These are phyloP conservation scores for Auriscalpium orientale DNA, from an alignment of 768 basidiomycete genomes.

Conservation along the genomic window DNA sequence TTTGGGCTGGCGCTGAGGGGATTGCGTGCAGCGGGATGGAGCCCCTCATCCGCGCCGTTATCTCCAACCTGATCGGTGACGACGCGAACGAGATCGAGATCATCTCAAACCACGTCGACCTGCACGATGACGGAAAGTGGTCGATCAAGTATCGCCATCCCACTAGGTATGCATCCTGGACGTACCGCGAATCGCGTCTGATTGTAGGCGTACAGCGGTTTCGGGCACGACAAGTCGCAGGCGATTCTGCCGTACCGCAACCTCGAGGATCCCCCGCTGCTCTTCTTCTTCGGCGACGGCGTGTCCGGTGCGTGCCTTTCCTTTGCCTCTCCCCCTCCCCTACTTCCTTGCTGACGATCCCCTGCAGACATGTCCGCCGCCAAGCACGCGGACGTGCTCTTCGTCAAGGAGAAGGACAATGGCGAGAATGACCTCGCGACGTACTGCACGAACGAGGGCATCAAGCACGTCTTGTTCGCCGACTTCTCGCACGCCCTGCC, in stretches of 20 bases:
- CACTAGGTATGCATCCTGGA: constrained; percentile 45
- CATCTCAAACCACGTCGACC: constrained; percentile 84
- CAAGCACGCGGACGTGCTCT: constrained; percentile 85
- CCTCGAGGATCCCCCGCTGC: constrained; percentile 59
- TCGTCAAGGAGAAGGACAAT: constrained; percentile 75
- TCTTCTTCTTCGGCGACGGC: constrained; percentile 98
- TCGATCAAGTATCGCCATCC: constrained; percentile 85
- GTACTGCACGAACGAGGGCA: constrained; percentile 74
- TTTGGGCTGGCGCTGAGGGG: background rate
- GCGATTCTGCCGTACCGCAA: constrained; percentile 88
- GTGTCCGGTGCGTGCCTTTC: constrained; percentile 66
- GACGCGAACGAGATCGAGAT: constrained; percentile 76
- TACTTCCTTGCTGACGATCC: background rate
- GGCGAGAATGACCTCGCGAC: constrained; percentile 82
- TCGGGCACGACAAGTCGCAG: constrained; percentile 94
- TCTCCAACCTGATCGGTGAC: constrained; percentile 73
- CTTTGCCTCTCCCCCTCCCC: background rate
- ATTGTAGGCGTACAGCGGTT: constrained; percentile 42
- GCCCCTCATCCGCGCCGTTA: constrained; percentile 85
- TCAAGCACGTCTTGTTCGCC: constrained; percentile 71
- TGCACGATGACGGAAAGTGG: constrained; percentile 64
- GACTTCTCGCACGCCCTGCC: constrained; percentile 59
- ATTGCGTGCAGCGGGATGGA: constrained; percentile 69
- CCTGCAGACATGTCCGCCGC: constrained; percentile 84
- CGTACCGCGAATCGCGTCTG: background rate